phyloP scores from a whole-genome alignment of 2,329 filamentous ascomycete species.

The Fusarium abutilonis region DNA sequence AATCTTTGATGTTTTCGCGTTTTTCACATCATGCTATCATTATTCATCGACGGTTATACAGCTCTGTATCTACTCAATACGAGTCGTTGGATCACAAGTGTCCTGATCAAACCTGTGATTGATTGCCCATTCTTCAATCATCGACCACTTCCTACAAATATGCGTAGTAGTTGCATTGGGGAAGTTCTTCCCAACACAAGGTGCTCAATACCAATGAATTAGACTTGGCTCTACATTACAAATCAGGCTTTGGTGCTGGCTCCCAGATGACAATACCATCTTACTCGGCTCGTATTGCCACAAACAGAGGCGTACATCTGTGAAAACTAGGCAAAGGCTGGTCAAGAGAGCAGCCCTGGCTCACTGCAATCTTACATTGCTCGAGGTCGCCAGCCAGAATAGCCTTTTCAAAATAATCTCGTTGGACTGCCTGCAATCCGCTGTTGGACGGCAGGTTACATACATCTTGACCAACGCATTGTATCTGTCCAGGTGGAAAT shows the following conservation, averaged over 20 bases:
- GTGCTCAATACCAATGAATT: slow-evolving; percentile 6
- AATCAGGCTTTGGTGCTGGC: background rate
- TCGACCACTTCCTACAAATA: background rate
- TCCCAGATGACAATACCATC: background rate
- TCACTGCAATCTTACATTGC: background rate
- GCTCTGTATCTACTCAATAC: background rate
- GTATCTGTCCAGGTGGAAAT: background rate
- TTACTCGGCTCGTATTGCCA: background rate
- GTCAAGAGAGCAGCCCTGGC: background rate
- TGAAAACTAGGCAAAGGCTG: background rate
- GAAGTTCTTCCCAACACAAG: background rate
- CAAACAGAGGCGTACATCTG: background rate
- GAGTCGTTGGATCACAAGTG: background rate
- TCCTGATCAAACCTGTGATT: background rate
- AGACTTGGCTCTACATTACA: slow-evolving; percentile 2
- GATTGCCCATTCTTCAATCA: background rate
- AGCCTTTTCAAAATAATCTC: background rate
- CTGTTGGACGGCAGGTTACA: background rate
- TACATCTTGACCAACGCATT: background rate
- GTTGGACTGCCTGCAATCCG: background rate
- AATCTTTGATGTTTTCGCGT: too few species aligned
- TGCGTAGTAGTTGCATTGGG: slow-evolving; percentile 1
- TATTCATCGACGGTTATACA: too few species aligned
- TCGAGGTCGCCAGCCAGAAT: background rate
- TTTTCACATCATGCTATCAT: too few species aligned